Conservation (phyloP, 176 grass and related monocot species). For the Otatea glauca region DNA sequence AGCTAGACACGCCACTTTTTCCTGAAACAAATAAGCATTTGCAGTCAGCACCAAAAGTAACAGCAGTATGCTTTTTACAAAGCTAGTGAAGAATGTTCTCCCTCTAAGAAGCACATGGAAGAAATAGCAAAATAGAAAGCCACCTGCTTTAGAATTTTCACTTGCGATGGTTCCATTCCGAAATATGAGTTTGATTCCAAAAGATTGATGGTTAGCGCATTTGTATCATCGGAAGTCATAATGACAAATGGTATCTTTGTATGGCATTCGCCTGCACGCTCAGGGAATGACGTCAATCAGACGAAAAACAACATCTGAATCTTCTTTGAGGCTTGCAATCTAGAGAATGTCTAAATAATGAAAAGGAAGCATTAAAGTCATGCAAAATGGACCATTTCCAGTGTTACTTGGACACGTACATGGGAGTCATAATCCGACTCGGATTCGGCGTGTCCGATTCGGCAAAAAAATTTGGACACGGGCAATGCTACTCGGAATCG, state of each 20-base stretch:
- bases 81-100: neutral
- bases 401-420: too few relatives aligned
- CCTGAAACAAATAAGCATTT: slow-evolving; percentile 51
- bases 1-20: slow-evolving; percentile 92
- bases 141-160: slow-evolving; percentile 96
- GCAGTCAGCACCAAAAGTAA: slow-evolving; percentile 18
- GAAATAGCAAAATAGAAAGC: slow-evolving; percentile 11
- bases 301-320: neutral
- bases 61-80: neutral
- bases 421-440: too few relatives aligned
- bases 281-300: slow-evolving; percentile 29
- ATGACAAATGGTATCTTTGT: slow-evolving; percentile 85
- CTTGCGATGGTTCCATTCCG: slow-evolving; percentile 92
- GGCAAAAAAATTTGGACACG: too few relatives aligned
- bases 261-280: slow-evolving; percentile 45
- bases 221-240: slow-evolving; percentile 98
- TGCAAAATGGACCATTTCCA: neutral
- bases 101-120: slow-evolving; percentile 18
- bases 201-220: slow-evolving; percentile 72
- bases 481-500: too few relatives aligned
- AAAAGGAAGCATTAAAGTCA: neutral
- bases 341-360: neutral
- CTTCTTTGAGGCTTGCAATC: neutral
- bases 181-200: slow-evolving; percentile 90
- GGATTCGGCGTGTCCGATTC: too few relatives aligned